Conservation (phyloP, 1,284 basidiomycete species). For the Volvariella surrecta region DNA sequence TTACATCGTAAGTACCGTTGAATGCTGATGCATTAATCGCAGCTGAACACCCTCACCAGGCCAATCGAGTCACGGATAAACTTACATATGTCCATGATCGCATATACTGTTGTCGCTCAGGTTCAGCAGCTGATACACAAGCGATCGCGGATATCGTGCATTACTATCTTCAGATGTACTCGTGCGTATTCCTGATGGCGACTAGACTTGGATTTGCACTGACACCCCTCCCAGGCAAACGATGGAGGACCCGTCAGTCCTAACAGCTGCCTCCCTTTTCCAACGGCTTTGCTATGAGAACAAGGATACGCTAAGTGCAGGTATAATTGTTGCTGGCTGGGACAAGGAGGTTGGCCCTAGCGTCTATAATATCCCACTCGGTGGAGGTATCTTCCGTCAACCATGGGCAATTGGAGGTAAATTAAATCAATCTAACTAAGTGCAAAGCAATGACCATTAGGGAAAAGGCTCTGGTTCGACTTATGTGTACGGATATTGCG, state of each 20-base stretch:
- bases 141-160: slow-evolving; percentile 93
- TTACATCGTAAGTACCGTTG: slow-evolving; percentile 70
- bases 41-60: slow-evolving; percentile 33
- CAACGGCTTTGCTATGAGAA: slow-evolving; percentile 91
- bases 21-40: neutral
- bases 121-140: slow-evolving; percentile 97
- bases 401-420: slow-evolving; percentile 95
- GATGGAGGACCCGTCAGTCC: slow-evolving; percentile 67
- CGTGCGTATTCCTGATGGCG: slow-evolving; percentile 30
- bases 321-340: slow-evolving; percentile 99
- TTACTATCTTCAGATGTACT: slow-evolving; percentile 78
- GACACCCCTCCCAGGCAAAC: slow-evolving; percentile 45
- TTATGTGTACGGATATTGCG: slow-evolving; percentile 98
- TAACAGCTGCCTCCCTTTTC: slow-evolving; percentile 79
- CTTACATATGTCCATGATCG: slow-evolving; percentile 95
- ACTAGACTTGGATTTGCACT: slow-evolving; percentile 2
- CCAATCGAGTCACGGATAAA: slow-evolving; percentile 98
- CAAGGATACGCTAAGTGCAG: slow-evolving; percentile 85
- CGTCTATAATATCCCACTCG: slow-evolving; percentile 95
- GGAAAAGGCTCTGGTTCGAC: slow-evolving; percentile 87
- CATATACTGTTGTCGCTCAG: slow-evolving; percentile 98
- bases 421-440: slow-evolving; percentile 14
- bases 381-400: slow-evolving; percentile 89
- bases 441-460: slow-evolving; percentile 5
- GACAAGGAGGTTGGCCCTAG: slow-evolving; percentile 89